Base-by-base conservation (phyloP, 2,329 filamentous ascomycete genomes). In the Helotiales sp. region DNA sequence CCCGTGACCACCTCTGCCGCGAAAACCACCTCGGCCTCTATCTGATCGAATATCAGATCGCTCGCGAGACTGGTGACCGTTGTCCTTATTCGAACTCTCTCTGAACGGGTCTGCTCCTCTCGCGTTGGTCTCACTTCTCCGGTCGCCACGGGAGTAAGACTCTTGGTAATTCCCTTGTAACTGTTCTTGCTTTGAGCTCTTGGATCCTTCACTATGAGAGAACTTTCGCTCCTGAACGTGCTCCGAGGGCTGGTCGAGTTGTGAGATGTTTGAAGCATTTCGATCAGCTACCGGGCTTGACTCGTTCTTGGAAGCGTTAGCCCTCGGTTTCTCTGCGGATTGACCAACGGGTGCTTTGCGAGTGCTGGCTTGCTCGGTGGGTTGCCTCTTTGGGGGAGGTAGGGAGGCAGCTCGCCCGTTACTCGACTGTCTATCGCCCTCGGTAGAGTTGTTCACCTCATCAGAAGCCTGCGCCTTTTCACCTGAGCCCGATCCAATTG, bases 1-100 rank as follows among this genome's bases (percentile, higher is more conserved):
- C 44, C 47, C 63, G 58, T 75, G 74, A 19, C 69, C 70, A 57
- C 73, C 77, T 52, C 80, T 73, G 40, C 75, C 75, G 57, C 78
- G 76, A 52, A 68, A 74, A 19, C 75, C 75, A 54, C 80, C 80
- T 58, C 80, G 76, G 40, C 71, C 64, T 57, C 74, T 75, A 60
- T 73, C 73, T 52, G 74, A 68, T 48, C 76, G 69, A 22, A 71
- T 70, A 52, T 74, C 73, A 36, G 72, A 72, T 50, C 74, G 70
- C 31, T 73, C 72, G 52, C 71, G 70, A 50, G 62, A 19, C 30
- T 69, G 60, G 15, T 68, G 63, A 33, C 50, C 57, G 40, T 57
- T 63, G n/a, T 69, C 66, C 56, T 67, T 70, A 36, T 31, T 60
- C 15, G 63, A 59, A 50, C 31, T 61, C 3, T 74, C 70, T 57